Evolutionary conservation across 177 flowering plant species (phyloP).

Genomic region (Telopea speciosissima): DNA sequence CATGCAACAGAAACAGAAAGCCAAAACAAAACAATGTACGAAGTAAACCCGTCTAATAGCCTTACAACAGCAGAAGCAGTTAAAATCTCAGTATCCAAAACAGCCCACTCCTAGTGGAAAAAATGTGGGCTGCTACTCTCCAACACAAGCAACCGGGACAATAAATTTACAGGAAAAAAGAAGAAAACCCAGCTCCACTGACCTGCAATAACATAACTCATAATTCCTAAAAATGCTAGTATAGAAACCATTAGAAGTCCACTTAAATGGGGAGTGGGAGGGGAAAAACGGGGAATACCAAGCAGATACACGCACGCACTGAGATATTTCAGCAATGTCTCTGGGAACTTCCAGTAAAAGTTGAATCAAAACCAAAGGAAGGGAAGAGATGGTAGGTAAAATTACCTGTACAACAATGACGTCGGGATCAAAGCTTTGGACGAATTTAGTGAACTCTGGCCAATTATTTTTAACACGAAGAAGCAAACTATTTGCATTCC

Average conservation of each 20-base stretch:
- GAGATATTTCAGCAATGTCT: neutral
- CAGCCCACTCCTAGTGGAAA: neutral
- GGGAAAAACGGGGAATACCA: no score
- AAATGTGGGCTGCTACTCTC: neutral
- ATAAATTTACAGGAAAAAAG: constrained; percentile 1
- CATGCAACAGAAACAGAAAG: neutral
- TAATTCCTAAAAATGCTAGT: no score
- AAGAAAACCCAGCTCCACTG: neutral
- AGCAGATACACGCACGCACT: neutral
- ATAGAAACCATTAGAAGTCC: no score
- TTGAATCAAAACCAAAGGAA: neutral
- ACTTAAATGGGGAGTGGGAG: no score
- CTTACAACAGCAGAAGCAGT: neutral
- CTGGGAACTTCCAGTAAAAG: neutral
- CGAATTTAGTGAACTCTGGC: constrained; percentile 67
- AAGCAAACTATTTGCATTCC: constrained; percentile 98
- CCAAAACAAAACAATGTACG: neutral
- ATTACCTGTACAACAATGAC: constrained; percentile 87
- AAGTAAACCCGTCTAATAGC: neutral
- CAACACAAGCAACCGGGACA: neutral
- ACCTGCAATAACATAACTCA: no score
- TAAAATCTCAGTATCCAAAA: neutral
- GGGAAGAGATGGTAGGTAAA: neutral
- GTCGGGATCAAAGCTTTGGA: constrained; percentile 67
- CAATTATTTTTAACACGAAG: constrained; percentile 83